Base-by-base conservation (phyloP, 2,329 filamentous ascomycete species). In the Ophiobolus disseminans region DNA sequence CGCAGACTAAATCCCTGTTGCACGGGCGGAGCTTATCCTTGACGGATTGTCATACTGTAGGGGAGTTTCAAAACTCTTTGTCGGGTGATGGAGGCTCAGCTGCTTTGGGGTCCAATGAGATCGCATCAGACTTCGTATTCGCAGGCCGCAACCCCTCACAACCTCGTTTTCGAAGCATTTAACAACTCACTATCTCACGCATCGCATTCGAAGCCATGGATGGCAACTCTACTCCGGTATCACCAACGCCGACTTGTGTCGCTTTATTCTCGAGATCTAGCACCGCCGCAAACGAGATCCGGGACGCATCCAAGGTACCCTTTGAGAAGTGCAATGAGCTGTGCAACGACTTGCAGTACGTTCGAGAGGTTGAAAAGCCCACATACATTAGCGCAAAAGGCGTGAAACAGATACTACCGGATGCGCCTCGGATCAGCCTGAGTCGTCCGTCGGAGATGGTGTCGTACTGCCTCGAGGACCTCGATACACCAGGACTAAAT, bases 381-480 rank as follows among this genome's bases (percentile, higher is more conserved):
- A 25, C 20, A 5, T 35, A 31, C 38, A 48, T 64, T 19, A 43
- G 37, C 19, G 58, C 40, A 39, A 42, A 30, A 23, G 31, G 22
- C 19, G 20, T 37, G 4, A 16, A 13, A n/a, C 56, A 59, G 25
- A 51, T 40, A 8, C 46, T 62, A 6, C 58, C 56, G 19, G 58
- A 62, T 38, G 58, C 58, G 7, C 58, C 58, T 16, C 51, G 56
- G 4, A 40, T 58, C 14, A 23, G 47, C 3, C 40, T 62, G 3
- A 38, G 45, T 11, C 49, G 23, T 16, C 25, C 50, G 11, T 32
- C 44, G 28, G 35, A 37, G 11, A 14, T 62, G 3, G 9, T 58
- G 3, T 10, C 49, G 3, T 51, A 59, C 43, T 52, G 51, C 23
- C 45, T 62, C 7, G 28, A 52, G n/a, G 58, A 62, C 40, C 36